Evolutionary conservation across 108 stramenopile genomes (phyloP).

Genomic region (Chaetoceros muelleri): DNA sequence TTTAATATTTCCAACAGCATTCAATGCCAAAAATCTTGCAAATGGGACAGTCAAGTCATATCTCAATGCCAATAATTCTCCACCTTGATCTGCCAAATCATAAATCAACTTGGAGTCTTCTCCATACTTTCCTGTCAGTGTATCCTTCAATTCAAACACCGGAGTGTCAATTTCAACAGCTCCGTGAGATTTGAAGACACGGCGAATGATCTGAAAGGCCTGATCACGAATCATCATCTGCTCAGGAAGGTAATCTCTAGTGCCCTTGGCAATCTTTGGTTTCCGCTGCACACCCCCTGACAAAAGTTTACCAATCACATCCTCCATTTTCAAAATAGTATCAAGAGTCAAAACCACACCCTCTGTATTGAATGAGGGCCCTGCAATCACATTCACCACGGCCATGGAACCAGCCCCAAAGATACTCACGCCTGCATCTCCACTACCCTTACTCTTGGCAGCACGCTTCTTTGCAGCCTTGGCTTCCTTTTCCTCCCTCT

Average conservation of each 20-base stretch:
- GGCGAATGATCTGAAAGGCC: conserved; percentile 70
- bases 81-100: conserved; percentile 88
- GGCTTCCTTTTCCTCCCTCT: conserved; percentile 73
- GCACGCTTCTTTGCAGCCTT: conserved; percentile 65
- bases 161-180: conserved; percentile 93
- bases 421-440: conserved; percentile 29
- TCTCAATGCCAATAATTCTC: conserved; percentile 62
- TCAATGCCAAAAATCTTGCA: conserved; percentile 80
- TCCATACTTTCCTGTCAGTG: conserved; percentile 89
- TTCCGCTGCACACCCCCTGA: conserved; percentile 47
- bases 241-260: conserved; percentile 65
- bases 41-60: conserved; percentile 92
- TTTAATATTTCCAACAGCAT: conserved; percentile 84
- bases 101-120: conserved; percentile 89
- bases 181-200: conserved; percentile 85
- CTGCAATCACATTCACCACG: conserved; percentile 12
- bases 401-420: conserved; percentile 48
- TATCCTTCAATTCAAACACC: conserved; percentile 85
- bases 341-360: conserved; percentile 9
- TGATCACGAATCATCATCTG: conserved; percentile 85
- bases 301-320: conserved; percentile 18
- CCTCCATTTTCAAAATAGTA: conserved; percentile 22
- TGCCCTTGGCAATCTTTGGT: conserved; percentile 79
- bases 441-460: conserved; percentile 50
- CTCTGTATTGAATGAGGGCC: conserved; percentile 3